Conservation (phyloP, 176 grass and related monocot species). For the Aegilops longissima region DNA sequence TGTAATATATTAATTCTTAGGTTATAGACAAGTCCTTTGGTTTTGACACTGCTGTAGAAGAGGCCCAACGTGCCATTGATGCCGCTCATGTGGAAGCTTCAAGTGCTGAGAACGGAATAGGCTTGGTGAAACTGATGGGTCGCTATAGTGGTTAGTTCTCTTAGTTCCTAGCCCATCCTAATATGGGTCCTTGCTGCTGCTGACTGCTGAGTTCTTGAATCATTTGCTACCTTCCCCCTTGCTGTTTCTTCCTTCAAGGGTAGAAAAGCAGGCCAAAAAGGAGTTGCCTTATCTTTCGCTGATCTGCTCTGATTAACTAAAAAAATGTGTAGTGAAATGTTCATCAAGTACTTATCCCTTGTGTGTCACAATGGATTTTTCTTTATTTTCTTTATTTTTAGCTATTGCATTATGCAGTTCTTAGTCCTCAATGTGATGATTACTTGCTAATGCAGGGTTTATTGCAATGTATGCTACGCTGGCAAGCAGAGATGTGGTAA, state of each 20-base stretch:
- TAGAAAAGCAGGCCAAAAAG: not conserved
- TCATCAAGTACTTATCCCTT: not conserved
- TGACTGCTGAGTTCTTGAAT: not conserved
- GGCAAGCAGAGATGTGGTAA: constrained; percentile 96
- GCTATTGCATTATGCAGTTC: not conserved
- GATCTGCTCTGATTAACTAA: not conserved
- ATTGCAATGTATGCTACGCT: constrained; percentile 99
- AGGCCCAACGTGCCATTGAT: constrained; percentile 89
- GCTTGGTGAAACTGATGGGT: constrained; percentile 94
- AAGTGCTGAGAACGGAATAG: constrained; percentile 95
- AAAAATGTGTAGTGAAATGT: not conserved
- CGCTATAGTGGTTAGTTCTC: constrained; percentile 85
- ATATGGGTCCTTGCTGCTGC: not conserved
- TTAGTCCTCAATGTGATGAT: constrained; percentile 13
- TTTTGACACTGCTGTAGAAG: constrained; percentile 93
- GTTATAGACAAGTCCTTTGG: constrained; percentile 99
- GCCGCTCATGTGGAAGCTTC: constrained; percentile 93
- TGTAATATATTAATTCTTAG: constrained; percentile 28
- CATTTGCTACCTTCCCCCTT: not conserved
- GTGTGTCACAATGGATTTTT: not conserved
- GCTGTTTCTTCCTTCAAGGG: not conserved
- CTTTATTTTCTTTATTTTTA: not conserved
- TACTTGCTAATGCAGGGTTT: constrained; percentile 58
- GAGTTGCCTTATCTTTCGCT: not conserved
- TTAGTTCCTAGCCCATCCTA: constrained; percentile 41